A percentile compares a stretch with the other conserved stretches of the same genome.
phyloP scores from a whole-genome alignment of 129 eudicot genomes.

The Flaveria trinervia region DNA sequence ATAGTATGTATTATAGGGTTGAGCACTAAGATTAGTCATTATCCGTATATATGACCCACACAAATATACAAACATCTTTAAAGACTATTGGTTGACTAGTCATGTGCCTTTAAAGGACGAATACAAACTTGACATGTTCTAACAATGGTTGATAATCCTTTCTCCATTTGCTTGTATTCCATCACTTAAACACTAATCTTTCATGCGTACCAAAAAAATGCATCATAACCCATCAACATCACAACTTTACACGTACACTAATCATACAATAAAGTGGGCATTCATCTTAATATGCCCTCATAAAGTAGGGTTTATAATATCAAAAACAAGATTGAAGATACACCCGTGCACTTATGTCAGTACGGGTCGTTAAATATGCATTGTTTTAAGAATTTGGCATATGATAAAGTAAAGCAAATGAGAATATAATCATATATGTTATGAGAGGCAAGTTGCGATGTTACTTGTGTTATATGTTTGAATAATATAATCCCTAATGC shows the following conservation, averaged over 20 bases:
- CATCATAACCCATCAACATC: conserved; percentile 22
- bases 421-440: conserved; percentile 28
- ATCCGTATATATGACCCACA: no score
- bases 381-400: conserved; percentile 32
- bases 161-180: neutral
- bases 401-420: conserved; percentile 33
- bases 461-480: conserved; percentile 38
- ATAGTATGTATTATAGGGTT: no score
- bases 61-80: no score
- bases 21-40: no score
- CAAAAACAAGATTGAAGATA: conserved; percentile 22
- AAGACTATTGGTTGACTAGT: neutral
- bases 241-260: conserved; percentile 28
- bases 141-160: neutral
- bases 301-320: conserved; percentile 29
- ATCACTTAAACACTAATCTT: conserved; percentile 22
- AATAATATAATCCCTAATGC: conserved; percentile 53
- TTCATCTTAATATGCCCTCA: conserved; percentile 29
- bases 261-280: conserved; percentile 33
- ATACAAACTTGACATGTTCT: neutral
- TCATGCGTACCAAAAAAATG: conserved; percentile 9
- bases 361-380: conserved; percentile 36
- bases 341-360: conserved; percentile 26
- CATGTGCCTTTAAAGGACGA: neutral
- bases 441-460: conserved; percentile 41